Evolutionary conservation across 805 yeast genomes (phyloP), one percentile per base, ranked within the genome.

Genomic region (Candida nemodendra): DNA sequence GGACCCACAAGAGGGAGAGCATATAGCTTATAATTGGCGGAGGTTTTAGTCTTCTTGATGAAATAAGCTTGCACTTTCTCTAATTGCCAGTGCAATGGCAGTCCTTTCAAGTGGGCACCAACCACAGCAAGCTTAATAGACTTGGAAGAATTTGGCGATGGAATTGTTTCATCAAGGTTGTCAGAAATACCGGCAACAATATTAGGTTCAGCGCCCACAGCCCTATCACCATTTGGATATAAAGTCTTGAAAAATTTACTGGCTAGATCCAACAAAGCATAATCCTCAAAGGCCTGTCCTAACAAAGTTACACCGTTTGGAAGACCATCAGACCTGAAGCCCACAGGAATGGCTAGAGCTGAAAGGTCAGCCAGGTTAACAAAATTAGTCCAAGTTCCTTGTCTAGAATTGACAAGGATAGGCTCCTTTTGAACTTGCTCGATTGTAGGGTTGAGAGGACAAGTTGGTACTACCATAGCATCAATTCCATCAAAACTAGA

Each of bases 301-400:
- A 91, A 70, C 34, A 91, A 70, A 5, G 98, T 91, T 42, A 91
- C 77, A 63, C 98, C 98, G 46, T 79, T 82, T 7, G 98, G 96
- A 50, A 91, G 64, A 4, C 95, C 95, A 61, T 91, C 97, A 2
- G 74, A 51, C 57, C 90, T 73, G 74, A 88, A 91, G 2, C 95
- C 96, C 17, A 82, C 84, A 18, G 99, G 98, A 38, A 91, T 72
- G 0, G 98, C 88, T 52, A 91, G 69, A 1, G 96, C 98, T 25
- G 95, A 82, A 69, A 90, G 64, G 57, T 91, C 98, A 3, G 96
- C 95, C 59, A 91, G 74, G 61, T 93, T 91, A 53, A 87, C 96
- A 61, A 93, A 93, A 66, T 91, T 91, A 21, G 98, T 91, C 82
- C 95, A 91, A n/a, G 96, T 89, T 22, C 99, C 99, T 67, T 93